Base-by-base conservation (phyloP, 257 asterid genomes). In the Ocimum tenuiflorum region DNA sequence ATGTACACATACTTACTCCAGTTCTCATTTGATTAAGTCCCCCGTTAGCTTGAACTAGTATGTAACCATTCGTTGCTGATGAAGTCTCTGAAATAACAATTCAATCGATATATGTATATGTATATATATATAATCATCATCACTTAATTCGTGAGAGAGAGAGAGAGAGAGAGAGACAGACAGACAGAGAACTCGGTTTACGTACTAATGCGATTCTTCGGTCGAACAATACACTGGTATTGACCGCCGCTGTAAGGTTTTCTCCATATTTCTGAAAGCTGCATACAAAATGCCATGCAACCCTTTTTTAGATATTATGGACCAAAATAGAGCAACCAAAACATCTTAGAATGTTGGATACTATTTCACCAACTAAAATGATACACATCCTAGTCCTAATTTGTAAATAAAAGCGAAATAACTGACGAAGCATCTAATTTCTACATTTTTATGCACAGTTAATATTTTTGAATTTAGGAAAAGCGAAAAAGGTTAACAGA, bases 21-120 rank as follows among this genome's bases (percentile, higher is more conserved):
- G 91, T 88, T 75, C 96, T 75, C 99, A 92, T 92, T 72, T 92
- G 99, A 82, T 92, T 89, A 79, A 92, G 36, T 67, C 99, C 99
- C 18, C 99, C 99, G 65, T 92, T 92, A 4, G 99, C 99, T 67
- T 89, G 95, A 79, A 73, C 81, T 49, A 85, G n/a, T 46, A 87
- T 55, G 54, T 82, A 87, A 15, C 91, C 91, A 42, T 72, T 79
- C 6, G 83, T 77, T 4, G 41, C 36, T 0, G 82, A 57, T 6
- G 73, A 52, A n/a, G 77, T 66, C 66, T 75, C 88, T 86, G 78
- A 45, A 52, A n/a, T n/a, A n/a, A n/a, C n/a, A n/a, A n/a, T n/a
- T n/a, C n/a, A n/a, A n/a, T n/a, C n/a, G n/a, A n/a, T n/a, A n/a
- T n/a, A n/a, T n/a, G n/a, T n/a, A n/a, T n/a, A n/a, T n/a, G n/a